Evolutionary conservation across 768 basidiomycete species (phyloP).

Genomic region (Candolleomyces eurysporus): DNA sequence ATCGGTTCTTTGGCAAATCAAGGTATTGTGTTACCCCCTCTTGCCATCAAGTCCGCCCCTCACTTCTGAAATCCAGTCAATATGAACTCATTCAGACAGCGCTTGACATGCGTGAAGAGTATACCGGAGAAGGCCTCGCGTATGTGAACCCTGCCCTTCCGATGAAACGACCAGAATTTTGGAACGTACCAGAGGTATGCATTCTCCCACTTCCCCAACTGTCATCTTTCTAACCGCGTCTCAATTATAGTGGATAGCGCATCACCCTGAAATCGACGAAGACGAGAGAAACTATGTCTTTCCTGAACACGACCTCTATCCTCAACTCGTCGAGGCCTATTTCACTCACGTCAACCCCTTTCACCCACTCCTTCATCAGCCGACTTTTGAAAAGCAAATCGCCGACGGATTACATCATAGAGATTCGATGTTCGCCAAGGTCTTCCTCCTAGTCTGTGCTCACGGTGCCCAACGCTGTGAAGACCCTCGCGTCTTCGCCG

Average conservation of each 20-base stretch:
- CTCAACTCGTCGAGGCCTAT: constrained; percentile 58
- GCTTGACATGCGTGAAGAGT: constrained; percentile 55
- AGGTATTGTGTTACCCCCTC: constrained; percentile 23
- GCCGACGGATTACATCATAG: constrained; percentile 46
- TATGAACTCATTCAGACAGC: constrained; percentile 53
- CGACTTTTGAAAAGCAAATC: constrained; percentile 59
- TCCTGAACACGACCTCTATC: constrained; percentile 53
- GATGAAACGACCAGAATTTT: constrained; percentile 45
- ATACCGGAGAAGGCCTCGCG: constrained; percentile 35
- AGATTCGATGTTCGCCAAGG: constrained; percentile 48
- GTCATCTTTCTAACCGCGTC: neutral
- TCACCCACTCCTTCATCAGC: constrained; percentile 70
- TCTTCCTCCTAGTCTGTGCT: constrained; percentile 65
- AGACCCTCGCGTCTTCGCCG: constrained; percentile 58
- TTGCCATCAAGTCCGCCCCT: neutral
- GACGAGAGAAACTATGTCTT: constrained; percentile 35
- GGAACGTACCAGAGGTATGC: constrained; percentile 46
- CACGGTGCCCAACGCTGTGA: constrained; percentile 58
- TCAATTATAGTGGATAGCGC: constrained; percentile 30
- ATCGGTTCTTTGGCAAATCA: constrained; percentile 50
- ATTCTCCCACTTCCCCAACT: neutral
- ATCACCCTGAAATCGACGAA: constrained; percentile 21
- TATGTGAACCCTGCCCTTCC: constrained; percentile 21
- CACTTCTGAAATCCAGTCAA: constrained; percentile 32
- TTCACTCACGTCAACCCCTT: constrained; percentile 56